phyloP scores from a whole-genome alignment of 305 asterid species.

The Fraxinus floribunda region DNA sequence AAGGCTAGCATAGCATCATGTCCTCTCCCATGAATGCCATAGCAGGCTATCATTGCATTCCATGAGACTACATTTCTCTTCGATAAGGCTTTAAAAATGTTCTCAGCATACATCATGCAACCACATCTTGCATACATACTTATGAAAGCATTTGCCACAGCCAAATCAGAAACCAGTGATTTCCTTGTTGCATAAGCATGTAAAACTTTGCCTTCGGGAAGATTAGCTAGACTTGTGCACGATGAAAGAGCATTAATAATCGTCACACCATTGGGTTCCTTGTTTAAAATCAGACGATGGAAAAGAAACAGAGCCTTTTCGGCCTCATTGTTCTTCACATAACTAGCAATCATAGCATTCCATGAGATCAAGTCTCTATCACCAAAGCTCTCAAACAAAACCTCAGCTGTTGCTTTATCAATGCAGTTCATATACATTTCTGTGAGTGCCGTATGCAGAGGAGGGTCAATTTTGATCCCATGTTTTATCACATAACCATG shows the following conservation, averaged over 20 bases:
- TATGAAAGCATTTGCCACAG: slow-evolving; percentile 29
- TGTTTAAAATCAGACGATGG: slow-evolving; percentile 24
- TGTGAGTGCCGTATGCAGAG: slow-evolving; percentile 35
- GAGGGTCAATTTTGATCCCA: slow-evolving; percentile 36
- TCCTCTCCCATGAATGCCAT: slow-evolving; percentile 36
- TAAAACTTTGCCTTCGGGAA: slow-evolving; percentile 33
- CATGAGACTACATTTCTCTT: slow-evolving; percentile 31
- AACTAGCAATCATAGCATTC: slow-evolving; percentile 40
- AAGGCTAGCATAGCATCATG: slow-evolving; percentile 30
- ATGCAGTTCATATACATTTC: slow-evolving; percentile 39
- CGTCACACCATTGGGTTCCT: slow-evolving; percentile 32
- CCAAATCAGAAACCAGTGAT: slow-evolving; percentile 22
- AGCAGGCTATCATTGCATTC: slow-evolving; percentile 37
- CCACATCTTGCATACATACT: slow-evolving; percentile 34
- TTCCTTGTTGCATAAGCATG: slow-evolving; percentile 30
- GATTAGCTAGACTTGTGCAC: slow-evolving; percentile 30
- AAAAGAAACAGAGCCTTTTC: slow-evolving; percentile 31
- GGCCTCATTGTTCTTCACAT: slow-evolving; percentile 21
- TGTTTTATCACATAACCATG: slow-evolving; percentile 36
- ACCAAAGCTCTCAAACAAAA: slow-evolving; percentile 32
- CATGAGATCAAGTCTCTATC: slow-evolving; percentile 34
- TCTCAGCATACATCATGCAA: slow-evolving; percentile 28
- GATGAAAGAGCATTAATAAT: slow-evolving; percentile 33
- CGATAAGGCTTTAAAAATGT: slow-evolving; percentile 15
- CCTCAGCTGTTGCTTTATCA: slow-evolving; percentile 21